These are phyloP conservation scores for Phialocephala subalpina DNA, from an alignment of 2,329 filamentous ascomycete genomes.

Conservation along the genomic window DNA sequence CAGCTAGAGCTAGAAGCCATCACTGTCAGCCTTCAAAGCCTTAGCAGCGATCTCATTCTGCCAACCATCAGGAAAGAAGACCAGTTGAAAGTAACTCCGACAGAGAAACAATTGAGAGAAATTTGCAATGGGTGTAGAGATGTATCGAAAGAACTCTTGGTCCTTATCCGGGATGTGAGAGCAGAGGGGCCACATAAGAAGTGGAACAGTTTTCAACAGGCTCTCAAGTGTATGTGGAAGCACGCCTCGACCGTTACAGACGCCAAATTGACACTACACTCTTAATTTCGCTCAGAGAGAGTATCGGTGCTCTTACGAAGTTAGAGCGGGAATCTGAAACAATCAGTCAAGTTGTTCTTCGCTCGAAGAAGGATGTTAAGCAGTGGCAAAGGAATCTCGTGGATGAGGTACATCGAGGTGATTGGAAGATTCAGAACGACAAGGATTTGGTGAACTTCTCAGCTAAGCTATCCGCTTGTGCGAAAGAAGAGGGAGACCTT, in stretches of 20 bases:
- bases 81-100: background rate
- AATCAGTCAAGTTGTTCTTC: background rate
- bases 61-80: background rate
- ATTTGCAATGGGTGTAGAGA: slow-evolving; percentile 17
- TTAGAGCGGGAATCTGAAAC: background rate
- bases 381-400: background rate
- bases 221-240: slow-evolving; percentile 28
- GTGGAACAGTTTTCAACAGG: slow-evolving; percentile 36
- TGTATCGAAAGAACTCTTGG: slow-evolving; percentile 18
- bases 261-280: slow-evolving; percentile 15
- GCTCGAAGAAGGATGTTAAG: background rate
- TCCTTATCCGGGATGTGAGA: slow-evolving; percentile 18
- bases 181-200: slow-evolving; percentile 18
- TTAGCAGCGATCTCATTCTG: slow-evolving; percentile 10
- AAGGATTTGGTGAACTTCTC: too few relatives aligned
- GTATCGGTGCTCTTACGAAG: background rate
- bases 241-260: slow-evolving; percentile 23
- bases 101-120: slow-evolving; percentile 3
- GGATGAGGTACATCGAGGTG: background rate
- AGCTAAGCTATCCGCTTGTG: slow-evolving; percentile 1
- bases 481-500: background rate
- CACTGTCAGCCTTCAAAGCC: slow-evolving; percentile 6
- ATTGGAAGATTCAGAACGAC: background rate
- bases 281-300: slow-evolving; percentile 18
- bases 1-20: slow-evolving; percentile 22